A percentile compares a stretch with the other conserved stretches of the same genome.
These are phyloP conservation scores for Podospora tetraspora DNA, from an alignment of 495 filamentous ascomycete genomes.

Conservation along the genomic window DNA sequence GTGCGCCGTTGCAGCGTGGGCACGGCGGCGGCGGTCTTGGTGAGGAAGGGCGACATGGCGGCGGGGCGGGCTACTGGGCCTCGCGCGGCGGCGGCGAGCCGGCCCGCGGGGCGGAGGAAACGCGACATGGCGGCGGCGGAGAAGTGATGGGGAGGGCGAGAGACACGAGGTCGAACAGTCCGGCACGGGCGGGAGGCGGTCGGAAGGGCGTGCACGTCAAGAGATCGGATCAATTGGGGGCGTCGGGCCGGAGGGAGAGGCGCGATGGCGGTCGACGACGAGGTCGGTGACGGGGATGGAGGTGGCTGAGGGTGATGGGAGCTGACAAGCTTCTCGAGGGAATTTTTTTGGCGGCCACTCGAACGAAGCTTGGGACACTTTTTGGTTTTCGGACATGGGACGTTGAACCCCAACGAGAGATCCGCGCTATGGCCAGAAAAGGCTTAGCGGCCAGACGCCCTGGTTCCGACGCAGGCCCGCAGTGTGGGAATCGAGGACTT, in stretches of 20 bases:
- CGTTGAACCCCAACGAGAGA: slow-evolving; percentile 32
- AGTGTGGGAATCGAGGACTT: background rate
- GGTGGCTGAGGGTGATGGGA: slow-evolving; percentile 11
- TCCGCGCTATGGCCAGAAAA: slow-evolving; percentile 19
- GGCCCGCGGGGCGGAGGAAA: slow-evolving; percentile 74
- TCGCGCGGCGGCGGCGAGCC: slow-evolving; percentile 62
- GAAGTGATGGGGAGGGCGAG: slow-evolving; percentile 22
- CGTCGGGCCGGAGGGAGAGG: slow-evolving; percentile 11
- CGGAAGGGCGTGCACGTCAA: background rate
- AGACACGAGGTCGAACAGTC: slow-evolving; percentile 7
- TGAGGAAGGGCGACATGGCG: slow-evolving; percentile 47
- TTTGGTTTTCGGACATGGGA: slow-evolving; percentile 26
- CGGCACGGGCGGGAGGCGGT: slow-evolving; percentile 7
- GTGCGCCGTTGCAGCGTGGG: slow-evolving; percentile 43
- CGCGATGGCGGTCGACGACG: slow-evolving; percentile 15
- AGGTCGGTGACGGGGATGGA: slow-evolving; percentile 9
- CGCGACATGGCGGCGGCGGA: slow-evolving; percentile 51
- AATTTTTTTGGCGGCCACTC: slow-evolving; percentile 28
- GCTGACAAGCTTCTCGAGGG: slow-evolving; percentile 24
- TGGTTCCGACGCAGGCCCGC: background rate
- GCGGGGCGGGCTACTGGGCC: slow-evolving; percentile 42
- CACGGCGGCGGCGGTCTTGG: slow-evolving; percentile 40
- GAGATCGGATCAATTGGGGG: slow-evolving; percentile 13
- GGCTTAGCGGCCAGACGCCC: slow-evolving; percentile 20
- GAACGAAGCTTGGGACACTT: slow-evolving; percentile 24